Evolutionary conservation across 208 protist genomes (phyloP), one percentile per base, ranked within the genome.

Genomic region (Polymyxa betae): DNA sequence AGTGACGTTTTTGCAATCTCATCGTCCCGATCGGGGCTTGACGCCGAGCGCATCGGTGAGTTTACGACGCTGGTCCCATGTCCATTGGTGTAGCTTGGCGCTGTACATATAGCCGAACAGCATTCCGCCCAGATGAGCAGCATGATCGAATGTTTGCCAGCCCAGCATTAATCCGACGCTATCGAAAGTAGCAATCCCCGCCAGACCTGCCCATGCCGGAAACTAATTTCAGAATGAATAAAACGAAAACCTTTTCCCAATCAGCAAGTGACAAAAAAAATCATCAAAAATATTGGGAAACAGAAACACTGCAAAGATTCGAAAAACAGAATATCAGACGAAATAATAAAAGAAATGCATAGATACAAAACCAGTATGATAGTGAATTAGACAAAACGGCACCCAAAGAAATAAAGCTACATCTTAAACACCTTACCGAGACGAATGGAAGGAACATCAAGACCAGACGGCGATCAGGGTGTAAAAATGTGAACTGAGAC

Each of bases 381-480:
- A n/a, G n/a, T n/a, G n/a, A n/a, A n/a, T n/a, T n/a, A n/a, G n/a
- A n/a, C n/a, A n/a, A n/a, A n/a, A n/a, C n/a, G n/a, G n/a, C n/a
- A n/a, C 49, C 5, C 24, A 60, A 60, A 5, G 49, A 29, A 29
- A 5, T 60, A 29, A 60, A 60, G 24, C 49, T 60, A 60, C 49
- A 60, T 60, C 5, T 29, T 60, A 60, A 60, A 24, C 24, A 60
- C 49, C 5, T 35, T 43, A 82, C 72, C 5, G 72, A 82, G 72
- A 82, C 5, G 72, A 82, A 82, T 43, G 72, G 72, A 35, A 82
- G 72, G n/a, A 82, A 82, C 5, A 82, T 82, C 12, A 82, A n/a
- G 16, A 82, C 35, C 16, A 82, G 5, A 20, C 35, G 16, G 72
- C 12, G 35, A 43, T 82, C n/a, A 5, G 72, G 72, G n/a, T 43